Base-by-base conservation (phyloP, 495 filamentous ascomycete species). In the Neurospora sp. region DNA sequence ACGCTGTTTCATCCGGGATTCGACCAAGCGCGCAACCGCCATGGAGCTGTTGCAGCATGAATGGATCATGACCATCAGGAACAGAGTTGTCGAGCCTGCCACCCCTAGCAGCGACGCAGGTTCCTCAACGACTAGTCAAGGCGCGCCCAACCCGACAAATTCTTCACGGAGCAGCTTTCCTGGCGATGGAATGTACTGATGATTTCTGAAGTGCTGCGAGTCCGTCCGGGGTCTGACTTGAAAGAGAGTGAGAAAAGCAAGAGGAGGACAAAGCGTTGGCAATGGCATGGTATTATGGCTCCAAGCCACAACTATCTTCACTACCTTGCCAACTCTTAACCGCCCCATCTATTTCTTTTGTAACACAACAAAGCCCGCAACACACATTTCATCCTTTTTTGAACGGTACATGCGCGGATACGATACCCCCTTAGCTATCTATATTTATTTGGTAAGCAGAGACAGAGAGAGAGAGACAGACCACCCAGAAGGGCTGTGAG, bases 21-120 rank as follows among this genome's bases (percentile, higher is more conserved):
- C 96, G 2, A 85, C 87, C 75, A 89, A 89, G 78, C 85, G 96
- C 54, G 89, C 92, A 10, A 92, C 90, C 21, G 96, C 96, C 19
- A 90, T 93, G 1, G 96, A 98, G 81, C 84, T 99, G 45, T 87
- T 99, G 38, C 94, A 97, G 79, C 94, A 97, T 79, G 94, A 97
- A 78, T 99, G 96, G 96, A 98, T 98, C 76, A 90, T 88, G 84
- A 83, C 80, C 38, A 88, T 89, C 71, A 81, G 86, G 43, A 87
- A 84, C 71, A 82, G 85, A 74, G 85, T 89, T 7, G 85, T 89
- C 40, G 86, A 88, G 71, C 86, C 87, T 5, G 74, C 82, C 13
- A 88, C 87, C 19, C 87, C 86, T 24, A 88, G 85, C 62, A 88
- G 85, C 48, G 83, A 84, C 21, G 75, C 79, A 39, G 81, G 82